These are phyloP conservation scores for Quercus berberidifolia DNA, from an alignment of 306 rosid genomes.

Conservation along the genomic window DNA sequence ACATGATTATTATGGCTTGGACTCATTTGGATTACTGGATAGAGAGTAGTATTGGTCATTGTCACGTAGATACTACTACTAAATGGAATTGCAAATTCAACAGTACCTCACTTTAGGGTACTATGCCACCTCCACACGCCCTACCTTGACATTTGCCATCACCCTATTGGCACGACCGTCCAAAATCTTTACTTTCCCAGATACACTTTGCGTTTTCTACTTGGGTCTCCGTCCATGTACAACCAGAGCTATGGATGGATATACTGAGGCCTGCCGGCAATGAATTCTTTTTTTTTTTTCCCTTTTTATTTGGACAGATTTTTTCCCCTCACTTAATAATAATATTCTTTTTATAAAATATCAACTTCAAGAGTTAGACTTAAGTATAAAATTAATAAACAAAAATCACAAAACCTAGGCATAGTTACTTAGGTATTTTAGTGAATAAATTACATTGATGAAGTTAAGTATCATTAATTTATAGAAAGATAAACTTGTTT, in stretches of 20 bases:
- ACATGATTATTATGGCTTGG: constrained; percentile 2
- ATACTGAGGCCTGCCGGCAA: background rate
- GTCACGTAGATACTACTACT: background rate
- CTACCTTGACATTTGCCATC: constrained; percentile 11
- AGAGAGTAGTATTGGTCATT: background rate
- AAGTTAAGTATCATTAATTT: no score
- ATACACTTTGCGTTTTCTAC: background rate
- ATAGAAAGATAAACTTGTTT: no score
- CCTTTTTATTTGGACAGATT: no score
- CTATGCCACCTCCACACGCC: background rate
- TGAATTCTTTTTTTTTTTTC: no score
- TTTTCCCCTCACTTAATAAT: no score
- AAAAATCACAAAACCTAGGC: no score
- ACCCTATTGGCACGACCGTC: background rate
- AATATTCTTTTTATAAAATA: no score
- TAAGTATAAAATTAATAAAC: no score
- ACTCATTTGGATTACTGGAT: background rate
- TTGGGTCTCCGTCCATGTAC: background rate
- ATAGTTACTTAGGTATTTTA: no score
- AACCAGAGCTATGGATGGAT: background rate
- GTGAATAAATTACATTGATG: no score
- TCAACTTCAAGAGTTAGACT: no score
- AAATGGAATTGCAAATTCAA: background rate
- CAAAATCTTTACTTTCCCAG: background rate
- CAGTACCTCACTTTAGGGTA: background rate